Evolutionary conservation across 352 stramenopile species (phyloP).

Genomic region (Phytophthora lateralis): DNA sequence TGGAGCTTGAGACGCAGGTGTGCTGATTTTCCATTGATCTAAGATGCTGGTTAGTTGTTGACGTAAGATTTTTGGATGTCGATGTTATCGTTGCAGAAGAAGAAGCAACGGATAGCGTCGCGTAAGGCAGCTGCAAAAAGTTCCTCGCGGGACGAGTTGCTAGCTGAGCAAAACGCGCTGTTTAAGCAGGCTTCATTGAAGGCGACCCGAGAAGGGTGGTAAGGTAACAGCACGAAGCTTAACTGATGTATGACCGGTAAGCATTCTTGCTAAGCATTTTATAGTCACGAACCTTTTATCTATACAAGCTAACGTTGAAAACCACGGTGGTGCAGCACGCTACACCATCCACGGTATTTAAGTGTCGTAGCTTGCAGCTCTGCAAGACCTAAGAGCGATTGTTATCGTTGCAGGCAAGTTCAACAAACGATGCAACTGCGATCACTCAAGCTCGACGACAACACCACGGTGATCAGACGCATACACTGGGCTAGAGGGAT

Average conservation of each 20-base stretch:
- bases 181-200: slow-evolving; percentile 70
- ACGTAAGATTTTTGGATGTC: not conserved
- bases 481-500: slow-evolving; percentile 79
- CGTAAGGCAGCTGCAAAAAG: slow-evolving; percentile 41
- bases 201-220: slow-evolving; percentile 72
- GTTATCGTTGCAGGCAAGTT: not conserved
- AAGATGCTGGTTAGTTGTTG: not conserved
- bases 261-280: too few relatives aligned
- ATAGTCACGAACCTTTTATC: too few relatives aligned
- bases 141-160: slow-evolving; percentile 55
- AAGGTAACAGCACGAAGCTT: slow-evolving; percentile 7
- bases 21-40: not conserved
- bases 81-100: slow-evolving; percentile 32
- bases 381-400: not conserved
- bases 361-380: too few relatives aligned
- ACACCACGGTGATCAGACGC: slow-evolving; percentile 87
- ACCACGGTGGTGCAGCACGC: not conserved
- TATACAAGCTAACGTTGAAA: not conserved
- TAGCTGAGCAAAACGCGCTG: slow-evolving; percentile 76
- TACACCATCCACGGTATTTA: too few relatives aligned
- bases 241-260: too few relatives aligned
- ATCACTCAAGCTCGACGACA: slow-evolving; percentile 65
- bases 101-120: slow-evolving; percentile 47
- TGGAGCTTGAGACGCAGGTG: slow-evolving; percentile 39
- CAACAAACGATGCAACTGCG: not conserved